phyloP scores from a whole-genome alignment of 163 green algal species.

The Scenedesmus sp. region DNA sequence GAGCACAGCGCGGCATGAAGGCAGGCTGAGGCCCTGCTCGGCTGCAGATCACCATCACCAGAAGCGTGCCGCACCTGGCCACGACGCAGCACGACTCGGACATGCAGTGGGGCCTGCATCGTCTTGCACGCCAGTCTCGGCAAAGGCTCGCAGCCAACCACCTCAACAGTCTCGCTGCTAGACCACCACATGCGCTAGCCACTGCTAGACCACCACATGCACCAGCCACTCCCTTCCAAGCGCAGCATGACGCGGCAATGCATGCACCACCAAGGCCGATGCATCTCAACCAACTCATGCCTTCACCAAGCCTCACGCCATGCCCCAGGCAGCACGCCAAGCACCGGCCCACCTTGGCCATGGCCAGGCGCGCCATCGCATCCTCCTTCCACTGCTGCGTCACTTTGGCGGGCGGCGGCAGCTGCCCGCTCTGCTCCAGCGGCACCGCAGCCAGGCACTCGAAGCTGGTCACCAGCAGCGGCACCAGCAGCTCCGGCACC shows the following conservation, averaged over 20 bases:
- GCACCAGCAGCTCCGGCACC: conserved; percentile 65
- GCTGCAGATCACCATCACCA: background rate
- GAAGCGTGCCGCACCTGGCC: too few relatives aligned
- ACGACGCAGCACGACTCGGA: too few relatives aligned
- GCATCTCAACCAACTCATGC: too few relatives aligned
- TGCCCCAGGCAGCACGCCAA: too few relatives aligned
- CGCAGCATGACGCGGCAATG: background rate
- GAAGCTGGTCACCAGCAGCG: conserved; percentile 59
- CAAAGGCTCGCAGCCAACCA: too few relatives aligned
- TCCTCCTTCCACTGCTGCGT: conserved; percentile 51
- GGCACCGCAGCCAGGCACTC: conserved; percentile 44
- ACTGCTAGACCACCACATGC: background rate
- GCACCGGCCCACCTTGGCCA: conserved; percentile 46
- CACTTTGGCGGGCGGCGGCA: conserved; percentile 52
- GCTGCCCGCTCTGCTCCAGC: conserved; percentile 43
- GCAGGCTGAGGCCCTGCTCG: background rate
- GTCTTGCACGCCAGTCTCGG: too few relatives aligned
- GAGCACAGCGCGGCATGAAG: background rate
- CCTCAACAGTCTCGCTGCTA: too few relatives aligned
- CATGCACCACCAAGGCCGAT: too few relatives aligned
- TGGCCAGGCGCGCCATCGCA: conserved; percentile 39
- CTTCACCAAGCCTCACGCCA: too few relatives aligned
- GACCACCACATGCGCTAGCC: background rate
- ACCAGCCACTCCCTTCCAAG: background rate
- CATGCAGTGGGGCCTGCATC: too few relatives aligned